Conservation (phyloP, 202 grass and related monocot species). For the Musa balbisiana region DNA sequence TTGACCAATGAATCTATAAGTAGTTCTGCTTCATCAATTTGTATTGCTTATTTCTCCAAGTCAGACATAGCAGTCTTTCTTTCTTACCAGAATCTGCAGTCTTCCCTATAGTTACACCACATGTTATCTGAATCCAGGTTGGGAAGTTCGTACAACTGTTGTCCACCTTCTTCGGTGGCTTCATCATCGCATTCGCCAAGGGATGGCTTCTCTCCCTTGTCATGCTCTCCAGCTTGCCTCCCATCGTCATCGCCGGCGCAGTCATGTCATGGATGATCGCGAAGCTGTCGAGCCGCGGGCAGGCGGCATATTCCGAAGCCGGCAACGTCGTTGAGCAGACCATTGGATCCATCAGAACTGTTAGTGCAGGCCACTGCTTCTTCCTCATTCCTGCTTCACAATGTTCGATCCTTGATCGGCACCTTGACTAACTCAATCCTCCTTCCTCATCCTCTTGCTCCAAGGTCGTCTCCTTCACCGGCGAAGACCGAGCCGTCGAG, state of each 20-base stretch:
- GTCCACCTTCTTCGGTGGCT: conserved; percentile 57
- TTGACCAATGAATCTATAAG: neutral
- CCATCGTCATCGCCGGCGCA: conserved; percentile 41
- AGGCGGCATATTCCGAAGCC: conserved; percentile 48
- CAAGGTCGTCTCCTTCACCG: conserved; percentile 79
- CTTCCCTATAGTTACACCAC: no score
- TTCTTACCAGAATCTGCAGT: neutral
- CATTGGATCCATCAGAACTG: conserved; percentile 65
- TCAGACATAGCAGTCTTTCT: neutral
- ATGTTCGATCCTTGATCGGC: neutral
- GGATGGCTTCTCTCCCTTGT: conserved; percentile 87
- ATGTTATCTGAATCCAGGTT: conserved; percentile 34
- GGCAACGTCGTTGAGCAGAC: conserved; percentile 71
- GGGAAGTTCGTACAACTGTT: conserved; percentile 71
- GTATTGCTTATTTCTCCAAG: neutral
- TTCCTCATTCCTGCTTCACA: neutral
- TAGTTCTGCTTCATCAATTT: neutral
- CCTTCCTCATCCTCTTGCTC: neutral
- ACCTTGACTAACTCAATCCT: neutral
- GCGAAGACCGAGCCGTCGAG: conserved; percentile 58
- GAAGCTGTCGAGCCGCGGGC: conserved; percentile 52
- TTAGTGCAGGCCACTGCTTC: conserved; percentile 26
- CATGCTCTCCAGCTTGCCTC: conserved; percentile 64
- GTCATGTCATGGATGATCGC: conserved; percentile 42
- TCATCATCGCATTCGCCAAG: conserved; percentile 57